Evolutionary conservation across 179 eudicot species (phyloP), one percentile per base, ranked within the genome.

Genomic region (Beta lomatogona): DNA sequence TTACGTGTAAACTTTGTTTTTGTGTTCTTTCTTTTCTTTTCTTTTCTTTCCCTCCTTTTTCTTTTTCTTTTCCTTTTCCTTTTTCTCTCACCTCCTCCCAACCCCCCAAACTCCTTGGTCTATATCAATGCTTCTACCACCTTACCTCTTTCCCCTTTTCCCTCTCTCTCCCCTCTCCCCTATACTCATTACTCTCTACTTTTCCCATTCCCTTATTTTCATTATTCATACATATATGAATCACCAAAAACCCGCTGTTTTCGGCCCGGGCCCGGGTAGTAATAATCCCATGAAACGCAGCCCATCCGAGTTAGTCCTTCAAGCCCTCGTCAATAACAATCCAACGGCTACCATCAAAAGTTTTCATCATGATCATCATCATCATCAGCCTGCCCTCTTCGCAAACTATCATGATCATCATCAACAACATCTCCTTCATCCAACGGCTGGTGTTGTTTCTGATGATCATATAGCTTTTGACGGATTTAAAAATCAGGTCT

Each of bases 231-330:
- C 18, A 1, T 5, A 2, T 8, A 80, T 73, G 78, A 73, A 61
- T 59, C 79, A 41, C 57, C 73, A 74, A 14, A 64, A 81, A 74
- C n/a, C 36, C 21, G 14, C 19, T 18, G 45, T 36, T 16, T 75
- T 57, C 21, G 18, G 28, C 12, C 6, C 10, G 14, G 66, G 41
- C 41, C 41, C 41, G 3, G 41, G 3, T 36, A 2, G 57, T 1
- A 84, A 74, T 69, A 45, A 79, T 66, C 79, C 16, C 44, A 83
- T 90, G 91, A 90, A 90, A 82, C 77, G 85, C 57, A 89, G 87
- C 75, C 83, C 82, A 9, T 89, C 91, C 3, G 93, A 83, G 63
- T 14, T 84, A 52, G 87, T 80, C 41, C 81, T 87, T 48, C 81
- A 87, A 52, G 87, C 80, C 46, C 81, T 88, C 4, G 50, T 81